phyloP scores from a whole-genome alignment of 2,329 filamentous ascomycete genomes.

The Huntiella savannae region DNA sequence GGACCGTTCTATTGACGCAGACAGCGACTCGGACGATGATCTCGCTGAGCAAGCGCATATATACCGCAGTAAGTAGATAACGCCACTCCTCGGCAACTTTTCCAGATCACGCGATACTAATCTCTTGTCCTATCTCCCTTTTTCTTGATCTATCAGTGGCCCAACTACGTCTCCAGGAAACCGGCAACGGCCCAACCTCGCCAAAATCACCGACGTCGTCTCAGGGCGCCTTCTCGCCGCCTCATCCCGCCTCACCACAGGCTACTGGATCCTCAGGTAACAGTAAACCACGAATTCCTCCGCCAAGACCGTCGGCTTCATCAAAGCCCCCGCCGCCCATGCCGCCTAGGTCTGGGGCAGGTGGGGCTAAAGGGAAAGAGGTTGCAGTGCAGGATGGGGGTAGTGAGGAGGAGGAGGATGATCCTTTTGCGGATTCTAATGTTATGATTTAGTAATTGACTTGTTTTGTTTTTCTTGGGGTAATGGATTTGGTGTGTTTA shows the following conservation, averaged over 20 bases:
- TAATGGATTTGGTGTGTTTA: no score
- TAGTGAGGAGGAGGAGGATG: slow-evolving; percentile 60
- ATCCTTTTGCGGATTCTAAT: slow-evolving; percentile 58
- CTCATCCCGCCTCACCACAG: slow-evolving; percentile 20
- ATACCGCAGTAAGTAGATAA: slow-evolving; percentile 33
- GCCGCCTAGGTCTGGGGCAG: slow-evolving; percentile 24
- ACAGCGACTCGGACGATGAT: slow-evolving; percentile 52
- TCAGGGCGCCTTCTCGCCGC: slow-evolving; percentile 22
- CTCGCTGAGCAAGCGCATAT: slow-evolving; percentile 46
- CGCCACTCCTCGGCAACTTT: not conserved
- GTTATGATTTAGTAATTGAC: slow-evolving; percentile 15
- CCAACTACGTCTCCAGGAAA: slow-evolving; percentile 30
- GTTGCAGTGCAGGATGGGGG: slow-evolving; percentile 24
- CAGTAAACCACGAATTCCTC: slow-evolving; percentile 16
- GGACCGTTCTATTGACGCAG: slow-evolving; percentile 64
- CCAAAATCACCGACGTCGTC: slow-evolving; percentile 24
- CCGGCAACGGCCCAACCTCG: slow-evolving; percentile 21
- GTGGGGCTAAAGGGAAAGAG: slow-evolving; percentile 16
- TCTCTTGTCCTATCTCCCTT: slow-evolving; percentile 11
- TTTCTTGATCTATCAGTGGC: slow-evolving; percentile 23
- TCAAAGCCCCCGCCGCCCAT: slow-evolving; percentile 33
- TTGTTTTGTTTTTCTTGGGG: no score
- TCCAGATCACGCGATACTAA: not conserved
- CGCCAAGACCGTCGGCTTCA: slow-evolving; percentile 26
- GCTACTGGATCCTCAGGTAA: slow-evolving; percentile 17